Evolutionary conservation across 768 basidiomycete species (phyloP).

Genomic region (Tubosaeta brunneosetosa): DNA sequence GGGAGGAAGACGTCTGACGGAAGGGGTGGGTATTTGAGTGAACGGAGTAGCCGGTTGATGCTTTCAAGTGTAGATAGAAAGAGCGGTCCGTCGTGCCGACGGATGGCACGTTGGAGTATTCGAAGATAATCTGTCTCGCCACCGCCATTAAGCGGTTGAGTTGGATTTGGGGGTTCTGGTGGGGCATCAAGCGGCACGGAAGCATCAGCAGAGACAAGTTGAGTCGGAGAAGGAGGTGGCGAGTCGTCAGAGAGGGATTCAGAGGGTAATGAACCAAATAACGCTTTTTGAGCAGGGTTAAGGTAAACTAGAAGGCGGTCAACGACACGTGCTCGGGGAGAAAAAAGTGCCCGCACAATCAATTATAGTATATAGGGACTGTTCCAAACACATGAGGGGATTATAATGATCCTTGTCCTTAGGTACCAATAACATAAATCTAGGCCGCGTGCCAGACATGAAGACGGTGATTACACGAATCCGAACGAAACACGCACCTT

Average conservation of each 20-base stretch:
- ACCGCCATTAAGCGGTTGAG: conserved; percentile 15
- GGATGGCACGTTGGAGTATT: conserved; percentile 64
- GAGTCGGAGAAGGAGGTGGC: conserved; percentile 33
- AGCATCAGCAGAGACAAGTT: conserved; percentile 31
- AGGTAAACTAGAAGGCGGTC: conserved; percentile 50
- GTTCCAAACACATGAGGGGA: conserved; percentile 76
- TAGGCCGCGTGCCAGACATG: conserved; percentile 22
- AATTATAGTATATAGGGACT: conserved; percentile 65
- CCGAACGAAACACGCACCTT: conserved; percentile 40
- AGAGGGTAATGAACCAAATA: conserved; percentile 65
- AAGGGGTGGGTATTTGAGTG: conserved; percentile 60
- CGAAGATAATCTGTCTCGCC: conserved; percentile 43
- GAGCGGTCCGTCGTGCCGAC: conserved; percentile 64
- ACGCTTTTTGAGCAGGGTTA: conserved; percentile 55
- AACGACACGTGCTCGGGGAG: neutral
- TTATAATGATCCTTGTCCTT: conserved; percentile 86
- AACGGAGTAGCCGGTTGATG: conserved; percentile 59
- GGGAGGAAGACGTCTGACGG: conserved; percentile 49
- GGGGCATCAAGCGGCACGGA: conserved; percentile 29
- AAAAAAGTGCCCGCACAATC: conserved; percentile 48
- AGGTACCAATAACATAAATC: conserved; percentile 73
- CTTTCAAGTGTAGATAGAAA: conserved; percentile 58
- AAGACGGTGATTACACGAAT: neutral
- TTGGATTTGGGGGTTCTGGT: conserved; percentile 19
- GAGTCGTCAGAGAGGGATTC: conserved; percentile 26